Evolutionary conservation across 495 filamentous ascomycete genomes (phyloP).

Genomic region (Xylaria curta): DNA sequence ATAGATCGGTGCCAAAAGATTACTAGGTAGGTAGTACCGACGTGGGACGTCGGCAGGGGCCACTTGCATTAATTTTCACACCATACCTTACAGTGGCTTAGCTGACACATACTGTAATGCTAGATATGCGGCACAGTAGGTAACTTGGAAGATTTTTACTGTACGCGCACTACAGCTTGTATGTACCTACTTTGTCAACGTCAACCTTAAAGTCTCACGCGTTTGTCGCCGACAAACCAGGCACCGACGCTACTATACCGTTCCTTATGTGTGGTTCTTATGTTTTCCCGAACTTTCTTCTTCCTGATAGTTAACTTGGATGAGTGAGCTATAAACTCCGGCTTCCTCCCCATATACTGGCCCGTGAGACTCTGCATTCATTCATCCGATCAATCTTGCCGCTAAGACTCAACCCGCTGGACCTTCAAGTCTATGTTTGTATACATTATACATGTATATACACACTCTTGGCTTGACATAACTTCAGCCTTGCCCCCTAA

Average conservation of each 20-base stretch:
- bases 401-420: slow-evolving; percentile 1
- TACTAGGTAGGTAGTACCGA: not conserved
- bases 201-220: not conserved
- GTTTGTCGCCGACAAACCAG: not conserved
- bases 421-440: not conserved
- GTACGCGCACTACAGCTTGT: not conserved
- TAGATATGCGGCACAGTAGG: not conserved
- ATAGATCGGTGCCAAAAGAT: not conserved
- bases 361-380: not conserved
- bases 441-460: not conserved
- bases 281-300: not conserved
- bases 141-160: not conserved
- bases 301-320: not conserved
- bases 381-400: not conserved
- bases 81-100: not conserved
- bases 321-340: not conserved
- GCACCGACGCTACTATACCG: not conserved
- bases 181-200: slow-evolving; percentile 8
- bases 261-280: not conserved
- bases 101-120: not conserved
- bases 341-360: not conserved
- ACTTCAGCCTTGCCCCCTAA: not conserved
- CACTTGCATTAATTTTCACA: not conserved
- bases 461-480: not conserved
- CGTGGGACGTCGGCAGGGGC: not conserved